Evolutionary conservation across 116 monocot genomes (phyloP).

Genomic region (Papilionanthe hybrid): DNA sequence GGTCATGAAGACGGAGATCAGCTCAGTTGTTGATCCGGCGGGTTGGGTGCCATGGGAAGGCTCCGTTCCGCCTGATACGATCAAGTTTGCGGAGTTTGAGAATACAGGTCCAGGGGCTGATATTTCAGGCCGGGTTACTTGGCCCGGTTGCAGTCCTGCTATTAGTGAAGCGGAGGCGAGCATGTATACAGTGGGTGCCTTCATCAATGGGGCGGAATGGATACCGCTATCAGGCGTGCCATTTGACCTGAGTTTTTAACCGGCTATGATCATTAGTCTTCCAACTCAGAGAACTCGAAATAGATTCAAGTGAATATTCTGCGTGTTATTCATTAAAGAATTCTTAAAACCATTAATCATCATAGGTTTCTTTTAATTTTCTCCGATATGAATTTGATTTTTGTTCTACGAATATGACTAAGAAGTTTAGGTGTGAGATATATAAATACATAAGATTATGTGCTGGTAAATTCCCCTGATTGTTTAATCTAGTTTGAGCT

Average conservation of each 20-base stretch:
- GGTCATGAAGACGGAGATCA: slow-evolving; percentile 43
- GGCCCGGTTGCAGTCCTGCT: slow-evolving; percentile 31
- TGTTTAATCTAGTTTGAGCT: too few relatives aligned
- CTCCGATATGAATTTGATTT: too few relatives aligned
- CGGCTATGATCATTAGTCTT: too few relatives aligned
- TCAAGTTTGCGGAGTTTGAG: slow-evolving; percentile 65
- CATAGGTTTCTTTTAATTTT: too few relatives aligned
- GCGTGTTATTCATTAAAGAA: too few relatives aligned
- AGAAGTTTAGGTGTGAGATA: too few relatives aligned
- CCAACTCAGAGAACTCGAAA: too few relatives aligned
- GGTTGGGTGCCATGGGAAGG: slow-evolving; percentile 56
- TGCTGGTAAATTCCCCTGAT: too few relatives aligned
- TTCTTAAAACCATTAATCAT: too few relatives aligned
- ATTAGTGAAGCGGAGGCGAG: background rate
- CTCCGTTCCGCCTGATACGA: slow-evolving; percentile 35
- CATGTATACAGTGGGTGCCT: background rate
- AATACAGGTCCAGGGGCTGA: slow-evolving; percentile 58
- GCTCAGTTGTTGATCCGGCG: slow-evolving; percentile 24
- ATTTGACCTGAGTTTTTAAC: background rate
- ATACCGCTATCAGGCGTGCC: background rate
- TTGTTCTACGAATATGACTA: too few relatives aligned
- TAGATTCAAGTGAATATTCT: too few relatives aligned
- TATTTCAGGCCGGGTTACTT: slow-evolving; percentile 35
- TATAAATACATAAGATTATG: too few relatives aligned
- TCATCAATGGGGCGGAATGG: background rate